Evolutionary conservation across 2,329 filamentous ascomycete species (phyloP), one percentile per base, ranked within the genome.

Genomic region (Colletotrichum siamense): DNA sequence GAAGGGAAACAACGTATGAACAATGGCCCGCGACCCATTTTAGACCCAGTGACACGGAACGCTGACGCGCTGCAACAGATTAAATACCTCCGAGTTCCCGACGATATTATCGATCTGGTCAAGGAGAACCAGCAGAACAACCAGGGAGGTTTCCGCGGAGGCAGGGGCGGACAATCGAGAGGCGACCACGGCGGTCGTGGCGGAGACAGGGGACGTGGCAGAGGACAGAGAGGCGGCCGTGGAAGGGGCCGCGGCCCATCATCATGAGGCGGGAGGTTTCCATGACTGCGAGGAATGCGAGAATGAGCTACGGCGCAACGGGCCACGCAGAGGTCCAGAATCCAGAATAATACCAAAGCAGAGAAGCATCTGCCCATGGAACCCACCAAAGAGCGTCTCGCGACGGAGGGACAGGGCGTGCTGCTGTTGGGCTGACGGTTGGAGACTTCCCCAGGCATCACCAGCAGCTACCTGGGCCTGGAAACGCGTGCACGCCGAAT

Each of bases 1-100:
- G 68, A 94, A 98, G 84, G 97, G 97, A 77, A 99, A 99, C 87
- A 99, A 99, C 84, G 96, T 98, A 87, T 77, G 94, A 49, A 8
- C 3, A 4, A 22, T n/a, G 9, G 12, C 10, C n/a, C 1, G 26
- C 16, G n/a, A 28, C 13, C 6, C 22, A 7, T 4, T 39, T 6
- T 28, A 8, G n/a, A 22, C 3, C 44, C 10, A 22, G 44, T 0
- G 6, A 12, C 6, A 52, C 10, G 44, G 44, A 24, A 32, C 1
- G n/a, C 65, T 83, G 59, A 84, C 70, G 77, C 69, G 15, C 30
- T 34, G n/a, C n/a, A 49, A 16, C 82, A 98, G 97, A 99, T 99
- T 88, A 99, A 99, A 89, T 99, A 98, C 87, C 92, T 99, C 36
- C 93, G 96, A 81, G 95, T 99, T 5, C 96, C 96, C 69, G 96